These are phyloP conservation scores for Melampsora abietis-canadensis DNA, from an alignment of 1,284 basidiomycete genomes.

Conservation along the genomic window DNA sequence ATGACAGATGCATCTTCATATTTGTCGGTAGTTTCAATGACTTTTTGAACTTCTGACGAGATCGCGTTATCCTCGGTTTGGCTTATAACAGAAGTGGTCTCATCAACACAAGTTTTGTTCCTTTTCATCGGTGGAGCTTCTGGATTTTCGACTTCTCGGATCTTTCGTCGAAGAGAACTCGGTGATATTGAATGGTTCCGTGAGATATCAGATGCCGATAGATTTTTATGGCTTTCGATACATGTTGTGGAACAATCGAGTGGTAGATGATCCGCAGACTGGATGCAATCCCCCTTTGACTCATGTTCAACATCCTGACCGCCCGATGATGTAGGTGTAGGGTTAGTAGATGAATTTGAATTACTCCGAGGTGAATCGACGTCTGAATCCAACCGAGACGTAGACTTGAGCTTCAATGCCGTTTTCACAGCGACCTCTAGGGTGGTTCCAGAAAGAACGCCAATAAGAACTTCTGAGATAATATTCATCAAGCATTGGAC, in stretches of 20 bases:
- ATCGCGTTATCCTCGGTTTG: too few relatives aligned
- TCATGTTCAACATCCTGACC: background rate
- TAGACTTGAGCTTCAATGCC: background rate
- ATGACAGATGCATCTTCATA: background rate
- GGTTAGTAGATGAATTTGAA: background rate
- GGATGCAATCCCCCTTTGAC: background rate
- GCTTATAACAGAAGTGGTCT: background rate
- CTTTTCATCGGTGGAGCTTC: background rate
- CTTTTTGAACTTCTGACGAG: background rate
- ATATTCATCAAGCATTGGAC: background rate
- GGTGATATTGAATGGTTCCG: background rate
- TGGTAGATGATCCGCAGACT: background rate
- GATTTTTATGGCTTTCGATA: background rate
- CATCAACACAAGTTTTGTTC: background rate
- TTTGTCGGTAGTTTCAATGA: background rate
- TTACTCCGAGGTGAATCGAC: too few relatives aligned
- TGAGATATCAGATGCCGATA: background rate
- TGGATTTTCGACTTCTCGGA: background rate
- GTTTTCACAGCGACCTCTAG: background rate
- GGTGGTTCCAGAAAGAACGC: background rate
- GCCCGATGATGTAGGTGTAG: background rate
- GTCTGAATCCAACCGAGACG: background rate
- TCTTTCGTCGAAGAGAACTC: background rate
- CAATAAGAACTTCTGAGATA: background rate
- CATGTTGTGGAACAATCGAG: background rate